A percentile compares a stretch with the other conserved stretches of the same genome.
Conservation (phyloP, 2,329 filamentous ascomycete species). For the Geoglossum cookeanum region DNA sequence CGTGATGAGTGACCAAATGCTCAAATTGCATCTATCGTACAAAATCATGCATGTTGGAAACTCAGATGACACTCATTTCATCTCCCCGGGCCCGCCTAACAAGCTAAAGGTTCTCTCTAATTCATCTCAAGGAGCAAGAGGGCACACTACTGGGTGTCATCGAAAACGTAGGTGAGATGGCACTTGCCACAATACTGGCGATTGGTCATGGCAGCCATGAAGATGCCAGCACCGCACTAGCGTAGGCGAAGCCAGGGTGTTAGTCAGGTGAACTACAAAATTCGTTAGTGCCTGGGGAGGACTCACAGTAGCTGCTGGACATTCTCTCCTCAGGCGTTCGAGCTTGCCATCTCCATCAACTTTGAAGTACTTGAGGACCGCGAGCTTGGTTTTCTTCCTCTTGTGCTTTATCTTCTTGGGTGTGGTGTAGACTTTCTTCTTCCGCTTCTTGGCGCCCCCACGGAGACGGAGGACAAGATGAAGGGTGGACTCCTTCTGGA, state of each 20-base stretch:
- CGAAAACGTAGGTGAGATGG: slow-evolving; percentile 54
- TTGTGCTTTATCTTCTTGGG: slow-evolving; percentile 99
- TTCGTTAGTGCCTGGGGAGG: slow-evolving; percentile 3
- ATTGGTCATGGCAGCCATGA: slow-evolving; percentile 99
- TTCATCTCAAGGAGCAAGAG: not conserved
- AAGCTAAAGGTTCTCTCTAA: not conserved
- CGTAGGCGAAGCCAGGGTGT: not conserved
- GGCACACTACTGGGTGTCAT: slow-evolving; percentile 36
- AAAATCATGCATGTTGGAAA: not conserved
- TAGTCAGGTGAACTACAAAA: not conserved
- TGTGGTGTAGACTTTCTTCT: slow-evolving; percentile 99
- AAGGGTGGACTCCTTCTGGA: slow-evolving; percentile 99
- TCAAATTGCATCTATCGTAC: not conserved
- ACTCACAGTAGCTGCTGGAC: slow-evolving; percentile 73
- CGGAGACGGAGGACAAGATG: slow-evolving; percentile 95
- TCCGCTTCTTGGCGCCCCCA: slow-evolving; percentile 99
- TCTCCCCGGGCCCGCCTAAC: not conserved
- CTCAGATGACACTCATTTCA: not conserved
- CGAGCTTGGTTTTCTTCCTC: slow-evolving; percentile 99
- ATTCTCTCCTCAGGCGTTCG: slow-evolving; percentile 96
- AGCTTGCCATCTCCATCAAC: slow-evolving; percentile 99
- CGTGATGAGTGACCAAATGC: not conserved
- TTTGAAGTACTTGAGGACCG: slow-evolving; percentile 99
- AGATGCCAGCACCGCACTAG: slow-evolving; percentile 97
- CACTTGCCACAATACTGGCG: slow-evolving; percentile 83